A percentile compares a stretch with the other conserved stretches of the same genome.
These are phyloP conservation scores for Metschnikowia borealis DNA, from an alignment of 805 yeast genomes.

Conservation along the genomic window DNA sequence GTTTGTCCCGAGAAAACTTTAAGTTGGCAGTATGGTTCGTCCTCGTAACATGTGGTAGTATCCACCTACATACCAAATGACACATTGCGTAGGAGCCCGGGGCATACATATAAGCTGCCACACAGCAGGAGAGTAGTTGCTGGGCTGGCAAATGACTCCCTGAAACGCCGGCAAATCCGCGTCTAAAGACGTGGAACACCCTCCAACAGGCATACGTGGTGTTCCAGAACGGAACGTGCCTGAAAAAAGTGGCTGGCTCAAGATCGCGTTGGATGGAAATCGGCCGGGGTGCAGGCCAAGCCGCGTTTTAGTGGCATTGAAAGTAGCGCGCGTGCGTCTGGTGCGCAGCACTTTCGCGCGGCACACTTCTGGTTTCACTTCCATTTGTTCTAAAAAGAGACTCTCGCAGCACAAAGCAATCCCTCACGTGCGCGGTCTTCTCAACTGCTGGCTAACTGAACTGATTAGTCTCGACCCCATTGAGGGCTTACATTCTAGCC, in stretches of 20 bases:
- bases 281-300: constrained; percentile 2
- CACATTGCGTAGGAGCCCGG: neutral
- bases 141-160: neutral
- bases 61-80: neutral
- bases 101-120: neutral
- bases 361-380: neutral
- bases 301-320: constrained; percentile 1
- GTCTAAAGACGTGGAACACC: neutral
- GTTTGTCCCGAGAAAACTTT: no score
- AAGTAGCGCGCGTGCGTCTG: neutral
- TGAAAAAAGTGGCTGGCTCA: constrained; percentile 4
- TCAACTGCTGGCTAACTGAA: constrained; percentile 1
- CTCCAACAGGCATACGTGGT: neutral
- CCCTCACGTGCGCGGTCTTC: constrained; percentile 1
- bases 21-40: no score
- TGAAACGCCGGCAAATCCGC: neutral
- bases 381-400: constrained; percentile 2
- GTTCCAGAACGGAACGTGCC: constrained; percentile 3
- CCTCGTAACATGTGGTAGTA: neutral
- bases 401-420: constrained; percentile 1
- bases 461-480: neutral
- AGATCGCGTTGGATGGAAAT: neutral
- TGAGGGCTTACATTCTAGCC: neutral
- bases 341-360: neutral
- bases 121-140: neutral